Conservation (phyloP, 208 protist genomes). For the Balamuthia mandrillaris region DNA sequence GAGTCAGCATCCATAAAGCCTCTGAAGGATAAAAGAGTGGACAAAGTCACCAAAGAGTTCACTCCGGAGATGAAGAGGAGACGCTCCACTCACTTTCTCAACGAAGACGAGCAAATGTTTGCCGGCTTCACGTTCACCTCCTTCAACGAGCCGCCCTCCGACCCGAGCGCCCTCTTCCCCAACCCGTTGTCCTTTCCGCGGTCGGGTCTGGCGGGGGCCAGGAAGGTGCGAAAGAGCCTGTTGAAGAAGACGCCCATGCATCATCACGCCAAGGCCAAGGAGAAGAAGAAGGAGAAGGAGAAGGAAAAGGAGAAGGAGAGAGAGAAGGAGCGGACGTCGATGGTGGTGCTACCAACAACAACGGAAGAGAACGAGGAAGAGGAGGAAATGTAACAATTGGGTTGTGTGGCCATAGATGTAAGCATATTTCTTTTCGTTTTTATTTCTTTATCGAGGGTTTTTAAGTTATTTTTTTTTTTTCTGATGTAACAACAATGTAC, state of each 20-base stretch:
- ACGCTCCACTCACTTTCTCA: conserved; percentile 2
- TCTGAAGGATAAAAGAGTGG: neutral
- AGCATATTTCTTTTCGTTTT: no score
- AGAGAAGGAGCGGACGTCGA: no score
- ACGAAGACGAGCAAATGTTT: neutral
- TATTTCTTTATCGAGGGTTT: no score
- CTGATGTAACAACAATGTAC: no score
- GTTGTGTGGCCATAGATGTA: no score
- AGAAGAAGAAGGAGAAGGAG: neutral
- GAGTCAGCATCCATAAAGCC: neutral
- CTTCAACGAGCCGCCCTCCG: neutral
- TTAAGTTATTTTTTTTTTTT: no score
- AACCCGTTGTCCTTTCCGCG: neutral
- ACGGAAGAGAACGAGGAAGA: no score
- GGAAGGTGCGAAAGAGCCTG: conserved; percentile 2
- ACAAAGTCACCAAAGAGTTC: neutral
- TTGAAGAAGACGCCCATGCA: neutral
- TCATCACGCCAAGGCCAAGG: neutral
- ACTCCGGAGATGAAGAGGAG: neutral
- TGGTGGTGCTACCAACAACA: no score
- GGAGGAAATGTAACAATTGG: no score
- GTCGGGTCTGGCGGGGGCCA: neutral
- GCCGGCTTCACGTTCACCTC: conserved; percentile 2
- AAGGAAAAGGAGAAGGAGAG: no score
- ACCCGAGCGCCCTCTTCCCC: neutral